phyloP scores from a whole-genome alignment of 2,329 filamentous ascomycete species.

The Aspergillus melleus region DNA sequence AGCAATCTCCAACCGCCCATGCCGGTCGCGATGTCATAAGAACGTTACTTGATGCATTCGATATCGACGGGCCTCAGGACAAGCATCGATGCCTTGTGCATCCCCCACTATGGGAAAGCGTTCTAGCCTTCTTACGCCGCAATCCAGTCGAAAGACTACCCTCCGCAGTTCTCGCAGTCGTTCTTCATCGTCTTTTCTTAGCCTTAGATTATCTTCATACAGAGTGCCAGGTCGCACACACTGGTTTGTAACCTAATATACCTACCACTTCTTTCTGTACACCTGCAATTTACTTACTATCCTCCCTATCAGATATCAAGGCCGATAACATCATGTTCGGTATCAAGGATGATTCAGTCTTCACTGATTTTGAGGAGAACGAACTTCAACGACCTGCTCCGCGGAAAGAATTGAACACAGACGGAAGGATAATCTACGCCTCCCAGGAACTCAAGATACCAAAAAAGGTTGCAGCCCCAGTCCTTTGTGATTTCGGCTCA shows the following conservation, averaged over 20 bases:
- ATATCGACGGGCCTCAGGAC: constrained; percentile 30
- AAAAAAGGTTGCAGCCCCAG: constrained; percentile 30
- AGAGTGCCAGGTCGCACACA: constrained; percentile 49
- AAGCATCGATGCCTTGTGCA: constrained; percentile 40
- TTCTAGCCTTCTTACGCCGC: constrained; percentile 41
- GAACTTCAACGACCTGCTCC: constrained; percentile 43
- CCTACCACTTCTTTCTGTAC: too few relatives aligned
- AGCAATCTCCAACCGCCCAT: constrained; percentile 22
- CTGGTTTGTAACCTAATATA: constrained; percentile 35
- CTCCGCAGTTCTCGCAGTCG: constrained; percentile 32
- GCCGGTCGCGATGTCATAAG: constrained; percentile 33
- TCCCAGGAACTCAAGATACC: constrained; percentile 43
- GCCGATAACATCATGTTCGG: constrained; percentile 51
- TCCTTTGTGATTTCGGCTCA: constrained; percentile 54
- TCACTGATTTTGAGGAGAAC: constrained; percentile 41
- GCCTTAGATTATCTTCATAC: constrained; percentile 50
- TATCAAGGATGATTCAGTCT: constrained; percentile 43
- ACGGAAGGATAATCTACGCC: constrained; percentile 45
- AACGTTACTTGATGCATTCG: constrained; percentile 36
- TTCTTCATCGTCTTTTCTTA: constrained; percentile 44
- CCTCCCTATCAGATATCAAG: constrained; percentile 41
- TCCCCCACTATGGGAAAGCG: constrained; percentile 47
- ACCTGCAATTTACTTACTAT: constrained; percentile 9
- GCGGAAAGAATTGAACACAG: constrained; percentile 39
- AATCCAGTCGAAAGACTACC: constrained; percentile 43